Evolutionary conservation across 169 alveolate genomes (phyloP), one percentile per base, ranked within the genome.

Genomic region (Cryptosporidium andersoni): DNA sequence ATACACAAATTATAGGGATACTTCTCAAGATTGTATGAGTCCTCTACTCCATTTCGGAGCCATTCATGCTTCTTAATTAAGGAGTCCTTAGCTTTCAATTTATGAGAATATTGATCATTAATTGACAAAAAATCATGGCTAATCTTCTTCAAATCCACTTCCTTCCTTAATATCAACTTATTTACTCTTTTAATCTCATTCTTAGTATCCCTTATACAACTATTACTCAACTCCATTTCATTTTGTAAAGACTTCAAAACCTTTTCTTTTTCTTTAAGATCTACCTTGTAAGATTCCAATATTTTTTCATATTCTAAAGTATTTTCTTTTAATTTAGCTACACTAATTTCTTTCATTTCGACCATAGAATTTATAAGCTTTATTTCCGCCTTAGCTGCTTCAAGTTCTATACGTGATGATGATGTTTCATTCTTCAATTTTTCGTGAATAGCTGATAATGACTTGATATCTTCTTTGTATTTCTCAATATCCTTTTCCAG

Each of bases 21-120:
- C 80, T 66, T 89, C 85, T 66, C 91, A 51, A 92, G 88, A 82
- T 92, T 93, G 47, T 82, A 90, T 14, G 90, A 67, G 16, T 91
- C 82, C 47, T 34, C 48, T 16, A 45, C 60, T 45, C 60, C 34
- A 45, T 74, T 68, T 1, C 36, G 64, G 12, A 74, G 52, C 85
- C 85, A 74, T 2, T 74, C 85, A 47, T 43, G 47, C 25, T 58
- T 56, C 45, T 63, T 74, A 3, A 55, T 14, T 88, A 74, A 64
- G 16, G 66, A 64, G 36, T 60, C 88, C 60, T 88, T 88, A 56
- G 39, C 40, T 56, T 64, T 88, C 60, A 60, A 89, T 90, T 89
- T 88, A 60, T 80, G 90, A 88, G 80, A 82, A 89, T 81, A 91
- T 80, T 40, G 88, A 81, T 34, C 81, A 82, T 80, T 94, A 91